Conservation (phyloP, 106 monocot species). For the Dendrobium officinale region DNA sequence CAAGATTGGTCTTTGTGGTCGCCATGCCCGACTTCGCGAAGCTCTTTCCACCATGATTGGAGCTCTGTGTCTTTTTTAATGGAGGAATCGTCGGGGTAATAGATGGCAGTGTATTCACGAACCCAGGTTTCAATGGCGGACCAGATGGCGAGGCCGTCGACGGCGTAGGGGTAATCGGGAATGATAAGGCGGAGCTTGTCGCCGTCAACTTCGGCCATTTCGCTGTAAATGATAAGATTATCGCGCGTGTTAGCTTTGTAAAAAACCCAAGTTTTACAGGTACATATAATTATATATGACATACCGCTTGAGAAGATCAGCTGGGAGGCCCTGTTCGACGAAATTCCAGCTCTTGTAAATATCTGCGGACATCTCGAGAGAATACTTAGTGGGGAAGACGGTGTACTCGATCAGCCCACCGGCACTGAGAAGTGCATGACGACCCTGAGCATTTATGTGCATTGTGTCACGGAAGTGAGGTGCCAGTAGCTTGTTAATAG, state of each 20-base stretch:
- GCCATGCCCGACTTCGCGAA: conserved; percentile 64
- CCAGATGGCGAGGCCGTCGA: conserved; percentile 78
- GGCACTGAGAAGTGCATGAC: conserved; percentile 73
- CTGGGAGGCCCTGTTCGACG: conserved; percentile 59
- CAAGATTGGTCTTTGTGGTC: conserved; percentile 68
- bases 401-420: conserved; percentile 59
- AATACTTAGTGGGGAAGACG: conserved; percentile 41
- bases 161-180: conserved; percentile 54
- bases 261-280: too few relatives aligned
- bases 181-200: conserved; percentile 43
- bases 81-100: conserved; percentile 36
- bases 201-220: conserved; percentile 35
- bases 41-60: conserved; percentile 72
- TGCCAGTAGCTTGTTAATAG: conserved; percentile 68
- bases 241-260: too few relatives aligned
- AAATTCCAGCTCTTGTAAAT: conserved; percentile 75
- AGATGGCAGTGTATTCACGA: conserved; percentile 51
- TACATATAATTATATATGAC: not conserved
- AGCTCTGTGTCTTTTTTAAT: conserved; percentile 22
- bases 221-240: conserved; percentile 20
- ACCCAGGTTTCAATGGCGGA: conserved; percentile 72
- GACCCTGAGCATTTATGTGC: conserved; percentile 85
- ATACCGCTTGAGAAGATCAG: conserved; percentile 81
- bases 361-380: conserved; percentile 44
- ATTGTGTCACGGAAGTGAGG: conserved; percentile 86